A percentile compares a stretch with the other conserved stretches of the same genome.
phyloP scores from a whole-genome alignment of 1,139 yeast species.

The Kodamaea sp. region DNA sequence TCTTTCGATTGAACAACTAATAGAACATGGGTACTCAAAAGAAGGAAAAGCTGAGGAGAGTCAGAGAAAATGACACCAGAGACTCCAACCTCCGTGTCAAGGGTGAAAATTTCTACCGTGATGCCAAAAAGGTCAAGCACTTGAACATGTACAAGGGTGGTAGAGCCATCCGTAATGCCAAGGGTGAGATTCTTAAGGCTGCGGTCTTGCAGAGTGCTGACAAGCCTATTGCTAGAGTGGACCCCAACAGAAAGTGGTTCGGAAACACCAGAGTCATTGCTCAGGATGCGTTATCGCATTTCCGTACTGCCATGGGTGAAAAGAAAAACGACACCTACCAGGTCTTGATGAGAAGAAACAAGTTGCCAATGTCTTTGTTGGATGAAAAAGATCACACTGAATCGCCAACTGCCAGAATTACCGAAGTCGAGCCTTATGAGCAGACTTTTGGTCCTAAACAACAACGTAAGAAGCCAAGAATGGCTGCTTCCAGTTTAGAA shows the following conservation, averaged over 20 bases:
- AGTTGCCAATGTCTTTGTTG: slow-evolving; percentile 90
- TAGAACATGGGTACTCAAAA: slow-evolving; percentile 82
- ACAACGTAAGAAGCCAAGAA: slow-evolving; percentile 88
- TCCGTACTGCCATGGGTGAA: slow-evolving; percentile 92
- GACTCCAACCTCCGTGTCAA: slow-evolving; percentile 92
- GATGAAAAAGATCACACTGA: slow-evolving; percentile 79
- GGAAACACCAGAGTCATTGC: slow-evolving; percentile 97
- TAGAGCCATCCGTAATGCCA: slow-evolving; percentile 79
- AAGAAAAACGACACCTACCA: slow-evolving; percentile 85
- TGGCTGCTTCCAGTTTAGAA: slow-evolving; percentile 74
- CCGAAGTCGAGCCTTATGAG: slow-evolving; percentile 85
- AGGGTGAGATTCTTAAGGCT: slow-evolving; percentile 84
- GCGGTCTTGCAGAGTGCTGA: slow-evolving; percentile 89
- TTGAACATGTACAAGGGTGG: slow-evolving; percentile 93
- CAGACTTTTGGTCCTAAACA: slow-evolving; percentile 93
- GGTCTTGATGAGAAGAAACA: slow-evolving; percentile 83
- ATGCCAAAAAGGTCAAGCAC: slow-evolving; percentile 89
- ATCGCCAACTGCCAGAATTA: slow-evolving; percentile 74
- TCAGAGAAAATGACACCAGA: slow-evolving; percentile 75
- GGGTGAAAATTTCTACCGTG: slow-evolving; percentile 95
- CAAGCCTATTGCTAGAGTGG: slow-evolving; percentile 88
- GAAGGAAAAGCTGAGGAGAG: slow-evolving; percentile 86
- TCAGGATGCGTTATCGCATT: slow-evolving; percentile 92
- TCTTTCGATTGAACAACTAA: neutral
- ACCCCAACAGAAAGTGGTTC: slow-evolving; percentile 96